Evolutionary conservation across 495 filamentous ascomycete genomes (phyloP), one percentile per base, ranked within the genome.

Genomic region (Cryomyces minteri): DNA sequence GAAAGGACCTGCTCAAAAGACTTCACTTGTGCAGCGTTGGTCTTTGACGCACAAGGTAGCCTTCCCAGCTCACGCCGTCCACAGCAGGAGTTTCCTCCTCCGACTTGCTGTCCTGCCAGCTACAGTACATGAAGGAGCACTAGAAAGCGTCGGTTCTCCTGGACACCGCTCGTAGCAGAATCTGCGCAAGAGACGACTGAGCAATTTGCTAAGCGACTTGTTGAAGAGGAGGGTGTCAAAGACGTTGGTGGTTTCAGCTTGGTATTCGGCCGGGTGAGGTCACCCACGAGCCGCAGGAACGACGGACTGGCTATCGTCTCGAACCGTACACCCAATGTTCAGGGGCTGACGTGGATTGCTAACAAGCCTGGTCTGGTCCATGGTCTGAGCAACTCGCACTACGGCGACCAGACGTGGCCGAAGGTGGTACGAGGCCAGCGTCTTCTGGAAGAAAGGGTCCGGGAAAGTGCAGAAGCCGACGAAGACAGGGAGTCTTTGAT

Each of bases 241-340:
- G 76, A 74, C 34, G 83, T 94, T 1, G 92, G 92, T 6, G 92
- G 90, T 0, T 95, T 96, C 64, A 92, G 79, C 41, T 68, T 98
- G n/a, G 62, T 93, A 10, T 94, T 85, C 60, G 90, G 90, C 5
- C 74, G 78, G 47, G 60, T 94, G 46, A 73, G 78, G 31, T 60
- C 65, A 42, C 59, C 58, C 29, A 55, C 54, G 10, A 47, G 51
- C n/a, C 41, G 52, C 6, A 57, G 62, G 14, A 59, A 60, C 6
- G 55, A 61, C 2, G 62, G 61, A 3, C 58, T 98, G 41, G 84
- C 84, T 14, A 78, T 96, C 48, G 74, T 98, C 39, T 90, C 82
- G 39, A 98, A 98, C 57, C 78, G 90, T n/a, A 74, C 70, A 38
- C 79, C 79, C 4, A 64, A 73, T 43, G 56, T 64, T 8, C 74